Base-by-base conservation (phyloP, 257 asterid genomes). In the Solanum piurae region DNA sequence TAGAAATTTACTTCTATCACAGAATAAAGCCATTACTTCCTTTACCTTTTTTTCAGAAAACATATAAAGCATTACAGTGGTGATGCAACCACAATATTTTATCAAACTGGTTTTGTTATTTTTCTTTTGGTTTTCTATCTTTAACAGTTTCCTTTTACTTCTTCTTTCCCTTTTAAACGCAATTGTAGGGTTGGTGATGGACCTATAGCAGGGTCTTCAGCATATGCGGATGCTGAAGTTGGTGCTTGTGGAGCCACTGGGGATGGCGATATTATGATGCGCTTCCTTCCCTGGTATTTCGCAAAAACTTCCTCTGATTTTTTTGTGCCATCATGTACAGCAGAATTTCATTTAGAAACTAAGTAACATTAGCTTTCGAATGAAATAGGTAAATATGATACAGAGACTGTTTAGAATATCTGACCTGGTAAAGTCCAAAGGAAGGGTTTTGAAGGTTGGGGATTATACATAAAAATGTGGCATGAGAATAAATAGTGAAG, bases 181-280 rank as follows among this genome's bases (percentile, higher is more conserved):
- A 80, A 44, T 49, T 44, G 38, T 87, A 95, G 99, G 92, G 98
- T 97, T 68, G 99, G 99, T 33, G 99, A 97, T 90, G 99, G 99
- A 52, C 98, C 99, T n/a, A 95, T 97, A 82, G 98, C 94, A 37
- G 98, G 99, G 75, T 97, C 98, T 74, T 91, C 98, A 8, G 98
- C 99, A 49, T 97, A 97, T 92, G 99, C 99, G 20, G 96, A 95
- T 83, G 12, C 94, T 21, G 98, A 97, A 87, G 94, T 95, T 58
- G 99, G 99, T 90, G 99, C 99, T 64, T 97, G 99, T 64, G 99
- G 99, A 84, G 98, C 98, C 86, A 95, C 96, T 49, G 99, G 99
- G 33, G 99, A 97, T 92, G 99, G 99, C 21, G 99, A 97, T 90
- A 90, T 94, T 91, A 97, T 97, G 99, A 97, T 97, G 99, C 98